These are phyloP conservation scores for Detonula confervacea DNA, from an alignment of 352 stramenopile species.

Conservation along the genomic window DNA sequence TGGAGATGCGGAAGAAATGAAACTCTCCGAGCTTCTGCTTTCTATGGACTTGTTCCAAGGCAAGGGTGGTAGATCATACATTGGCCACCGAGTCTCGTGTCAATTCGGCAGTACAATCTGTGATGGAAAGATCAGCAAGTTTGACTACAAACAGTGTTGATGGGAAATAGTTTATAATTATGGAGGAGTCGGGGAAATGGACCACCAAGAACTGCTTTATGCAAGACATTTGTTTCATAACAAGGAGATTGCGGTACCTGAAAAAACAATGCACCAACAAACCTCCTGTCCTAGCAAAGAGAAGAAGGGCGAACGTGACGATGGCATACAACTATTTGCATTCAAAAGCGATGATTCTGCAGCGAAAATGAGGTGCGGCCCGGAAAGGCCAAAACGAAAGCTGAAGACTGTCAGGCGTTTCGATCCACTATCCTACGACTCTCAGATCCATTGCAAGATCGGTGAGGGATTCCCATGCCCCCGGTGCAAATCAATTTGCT, in stretches of 20 bases:
- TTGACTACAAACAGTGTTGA: not conserved
- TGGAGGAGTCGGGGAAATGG: not conserved
- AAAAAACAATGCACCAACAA: not conserved
- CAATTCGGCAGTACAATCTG: not conserved
- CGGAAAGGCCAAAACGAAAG: not conserved
- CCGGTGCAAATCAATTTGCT: constrained; percentile 16
- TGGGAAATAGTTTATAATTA: not conserved
- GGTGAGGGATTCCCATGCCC: constrained; percentile 34
- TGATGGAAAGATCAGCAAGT: not conserved
- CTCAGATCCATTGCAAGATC: not conserved
- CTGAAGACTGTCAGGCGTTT: not conserved
- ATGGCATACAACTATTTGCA: not conserved
- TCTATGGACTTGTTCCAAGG: not conserved
- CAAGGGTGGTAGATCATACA: not conserved
- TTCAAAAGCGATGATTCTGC: not conserved
- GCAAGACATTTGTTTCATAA: not conserved
- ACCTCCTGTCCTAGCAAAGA: not conserved
- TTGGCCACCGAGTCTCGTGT: not conserved
- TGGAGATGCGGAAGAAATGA: not conserved
- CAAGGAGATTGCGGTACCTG: not conserved
- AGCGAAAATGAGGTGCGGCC: not conserved
- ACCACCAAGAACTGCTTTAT: not conserved
- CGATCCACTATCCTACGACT: not conserved
- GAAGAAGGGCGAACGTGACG: not conserved
- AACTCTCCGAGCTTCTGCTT: not conserved